Evolutionary conservation across 2,329 filamentous ascomycete species (phyloP), one percentile per base, ranked within the genome.

Genomic region (Venturia asperata): DNA sequence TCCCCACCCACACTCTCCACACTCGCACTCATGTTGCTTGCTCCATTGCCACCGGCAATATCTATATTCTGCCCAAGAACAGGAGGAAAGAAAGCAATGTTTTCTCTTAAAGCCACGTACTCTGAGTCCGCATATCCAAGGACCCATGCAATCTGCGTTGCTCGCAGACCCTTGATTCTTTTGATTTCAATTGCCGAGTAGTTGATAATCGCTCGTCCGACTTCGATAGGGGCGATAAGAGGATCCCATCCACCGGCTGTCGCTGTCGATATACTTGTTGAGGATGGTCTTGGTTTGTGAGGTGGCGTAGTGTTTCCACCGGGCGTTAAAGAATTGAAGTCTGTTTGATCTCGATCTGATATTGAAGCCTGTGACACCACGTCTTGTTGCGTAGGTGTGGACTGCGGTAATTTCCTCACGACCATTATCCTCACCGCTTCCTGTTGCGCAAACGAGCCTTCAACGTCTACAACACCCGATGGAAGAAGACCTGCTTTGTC

Each of bases 61-160:
- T 63, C 62, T 43, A 42, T 52, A 24, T 24, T 49, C 49, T 39
- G 34, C 49, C 68, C 69, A 61, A 73, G 70, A 64, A 69, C 70
- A 58, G 76, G 76, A 60, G 67, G 70, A 21, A 89, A 87, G 70
- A 96, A 86, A 56, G 90, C 91, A 68, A 97, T 87, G 70, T 96
- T 93, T 75, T 96, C 91, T 68, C 92, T 82, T 72, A 94, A 81
- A 11, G 92, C 92, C 49, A 97, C 89, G 77, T 97, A 97, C 77
- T 97, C 92, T 72, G 89, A 95, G 74, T 97, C 92, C 24, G 91
- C 91, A 77, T 97, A 99, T 3, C 93, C 94, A 41, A 99, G 78
- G 56, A 94, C 79, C 11, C 83, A 82, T 61, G 87, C 82, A 68
- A 99, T 97, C 73, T 96, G 89, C 6, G 82, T 84, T 73, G 92